Percentiles rank a stretch among this genome's conserved stretches.
Evolutionary conservation across 75 land plant species (phyloP).

Genomic region (Pinus tabuliformis): DNA sequence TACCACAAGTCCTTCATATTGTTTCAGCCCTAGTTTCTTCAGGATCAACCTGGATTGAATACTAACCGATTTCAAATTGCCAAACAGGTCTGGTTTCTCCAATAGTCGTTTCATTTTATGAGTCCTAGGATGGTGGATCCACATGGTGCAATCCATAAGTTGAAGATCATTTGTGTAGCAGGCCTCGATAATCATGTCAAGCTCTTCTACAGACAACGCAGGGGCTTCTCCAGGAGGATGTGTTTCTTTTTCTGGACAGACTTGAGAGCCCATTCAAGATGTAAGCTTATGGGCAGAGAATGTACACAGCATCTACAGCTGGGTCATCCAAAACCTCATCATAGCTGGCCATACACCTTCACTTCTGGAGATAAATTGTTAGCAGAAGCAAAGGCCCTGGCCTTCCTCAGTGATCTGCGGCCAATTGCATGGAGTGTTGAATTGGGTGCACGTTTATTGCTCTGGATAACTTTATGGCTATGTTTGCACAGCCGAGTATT

Average conservation of each 20-base stretch:
- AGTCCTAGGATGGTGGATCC: constrained; percentile 86
- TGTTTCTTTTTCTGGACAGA: constrained; percentile 73
- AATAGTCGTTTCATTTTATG: constrained; percentile 48
- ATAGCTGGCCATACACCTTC: constrained; percentile 30
- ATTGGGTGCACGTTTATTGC: constrained; percentile 50
- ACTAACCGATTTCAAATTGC: constrained; percentile 48
- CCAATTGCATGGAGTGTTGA: constrained; percentile 37
- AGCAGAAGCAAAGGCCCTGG: constrained; percentile 27
- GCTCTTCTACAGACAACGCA: constrained; percentile 42
- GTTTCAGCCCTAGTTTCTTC: not conserved
- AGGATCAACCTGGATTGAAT: not conserved
- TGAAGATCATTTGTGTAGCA: constrained; percentile 51
- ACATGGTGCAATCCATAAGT: constrained; percentile 89
- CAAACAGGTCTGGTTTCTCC: constrained; percentile 32
- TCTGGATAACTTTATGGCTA: constrained; percentile 56
- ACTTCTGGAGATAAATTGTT: constrained; percentile 18
- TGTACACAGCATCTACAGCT: constrained; percentile 72
- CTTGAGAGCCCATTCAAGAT: constrained; percentile 56
- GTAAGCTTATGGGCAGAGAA: constrained; percentile 71
- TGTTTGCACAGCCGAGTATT: constrained; percentile 66
- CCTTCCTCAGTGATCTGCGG: constrained; percentile 48
- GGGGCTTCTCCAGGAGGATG: constrained; percentile 83
- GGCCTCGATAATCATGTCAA: constrained; percentile 52
- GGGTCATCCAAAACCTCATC: constrained; percentile 41
- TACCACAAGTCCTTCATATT: too few species aligned